Base-by-base conservation (phyloP, 1,284 basidiomycete species). In the Phlebopus sp. region DNA sequence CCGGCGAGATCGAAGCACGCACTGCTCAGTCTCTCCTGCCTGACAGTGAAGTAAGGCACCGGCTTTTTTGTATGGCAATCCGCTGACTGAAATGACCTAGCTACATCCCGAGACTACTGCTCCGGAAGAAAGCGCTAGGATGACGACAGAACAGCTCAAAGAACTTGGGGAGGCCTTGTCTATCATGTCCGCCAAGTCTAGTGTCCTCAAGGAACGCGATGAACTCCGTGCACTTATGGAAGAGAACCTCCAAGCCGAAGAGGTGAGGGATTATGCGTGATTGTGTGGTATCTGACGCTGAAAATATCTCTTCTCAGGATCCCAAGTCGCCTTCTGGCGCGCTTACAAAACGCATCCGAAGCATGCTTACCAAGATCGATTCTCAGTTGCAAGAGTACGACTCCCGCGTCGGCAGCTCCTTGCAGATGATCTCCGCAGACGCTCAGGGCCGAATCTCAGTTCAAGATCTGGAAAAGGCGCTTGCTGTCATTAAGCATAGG, bases 351-450 rank as follows among this genome's bases (percentile, higher is more conserved):
- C 88, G 92, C 40, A 95, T 99, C 67, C 88, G 93, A 50, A 79
- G 81, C 32, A 97, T 99, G 93, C 81, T 99, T 50, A 92, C 87
- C 59, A 96, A 96, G 77, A 90, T 99, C 68, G 96, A 99, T 73
- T 69, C 78, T 36, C 96, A 99, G 68, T 78, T 99, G 9, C 82
- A 91, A 59, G 93, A 88, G 54, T 99, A 98, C 71, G 96, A 99
- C 63, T 76, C 76, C 40, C 86, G 88, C 55, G 92, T 99, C 29
- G 97, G 96, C 32, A 87, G 80, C 53, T 90, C 90, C 29, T 78
- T 99, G 61, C 92, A 98, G 71, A 86, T 96, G 75, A 97, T 99
- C 61, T 88, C 93, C 54, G 86, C 90, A 31, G 92, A 96, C 62
- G 79, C 86, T 0, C 89, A 96, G 62, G 97, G 96, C 52, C 84